Percentiles rank a stretch among this genome's conserved stretches.
Conservation (phyloP, 768 basidiomycete genomes). For the Boletus reticulatus region DNA sequence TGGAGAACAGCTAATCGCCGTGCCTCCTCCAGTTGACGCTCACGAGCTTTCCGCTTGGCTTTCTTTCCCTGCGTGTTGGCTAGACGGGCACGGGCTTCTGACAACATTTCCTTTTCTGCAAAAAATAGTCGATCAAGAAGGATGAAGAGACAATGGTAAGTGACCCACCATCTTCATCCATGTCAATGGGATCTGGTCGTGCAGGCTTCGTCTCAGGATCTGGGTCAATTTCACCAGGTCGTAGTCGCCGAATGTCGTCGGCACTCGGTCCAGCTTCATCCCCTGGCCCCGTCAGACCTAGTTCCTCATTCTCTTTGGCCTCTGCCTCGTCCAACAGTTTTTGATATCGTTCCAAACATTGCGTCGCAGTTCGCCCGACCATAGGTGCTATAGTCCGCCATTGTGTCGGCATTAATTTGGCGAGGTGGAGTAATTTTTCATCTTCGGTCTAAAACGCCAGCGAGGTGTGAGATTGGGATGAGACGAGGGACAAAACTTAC, state of each 20-base stretch:
- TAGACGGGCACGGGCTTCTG: conserved; percentile 94
- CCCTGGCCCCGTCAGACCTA: conserved; percentile 84
- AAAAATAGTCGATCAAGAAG: conserved; percentile 1
- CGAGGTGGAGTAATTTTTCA: conserved; percentile 95
- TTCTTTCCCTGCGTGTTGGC: conserved; percentile 99
- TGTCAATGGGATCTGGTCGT: conserved; percentile 97
- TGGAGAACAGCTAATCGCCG: conserved; percentile 91
- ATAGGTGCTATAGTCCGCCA: conserved; percentile 99
- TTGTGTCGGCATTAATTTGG: conserved; percentile 99
- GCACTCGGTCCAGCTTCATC: conserved; percentile 79
- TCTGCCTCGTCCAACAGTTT: conserved; percentile 97
- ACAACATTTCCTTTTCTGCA: conserved; percentile 98
- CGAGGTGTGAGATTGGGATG: not conserved
- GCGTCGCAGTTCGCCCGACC: conserved; percentile 95
- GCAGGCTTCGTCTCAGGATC: conserved; percentile 99
- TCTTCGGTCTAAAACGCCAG: conserved; percentile 74
- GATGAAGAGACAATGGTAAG: not conserved
- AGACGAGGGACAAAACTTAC: conserved; percentile 36
- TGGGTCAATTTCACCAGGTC: conserved; percentile 97
- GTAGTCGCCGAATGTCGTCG: conserved; percentile 86
- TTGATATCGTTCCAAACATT: conserved; percentile 97
- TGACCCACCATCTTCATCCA: conserved; percentile 93
- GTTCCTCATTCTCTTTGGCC: conserved; percentile 92
- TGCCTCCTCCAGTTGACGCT: conserved; percentile 96
- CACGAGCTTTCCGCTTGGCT: conserved; percentile 97